Evolutionary conservation across 1,284 basidiomycete genomes (phyloP).

Genomic region (Meripilus lineatus): DNA sequence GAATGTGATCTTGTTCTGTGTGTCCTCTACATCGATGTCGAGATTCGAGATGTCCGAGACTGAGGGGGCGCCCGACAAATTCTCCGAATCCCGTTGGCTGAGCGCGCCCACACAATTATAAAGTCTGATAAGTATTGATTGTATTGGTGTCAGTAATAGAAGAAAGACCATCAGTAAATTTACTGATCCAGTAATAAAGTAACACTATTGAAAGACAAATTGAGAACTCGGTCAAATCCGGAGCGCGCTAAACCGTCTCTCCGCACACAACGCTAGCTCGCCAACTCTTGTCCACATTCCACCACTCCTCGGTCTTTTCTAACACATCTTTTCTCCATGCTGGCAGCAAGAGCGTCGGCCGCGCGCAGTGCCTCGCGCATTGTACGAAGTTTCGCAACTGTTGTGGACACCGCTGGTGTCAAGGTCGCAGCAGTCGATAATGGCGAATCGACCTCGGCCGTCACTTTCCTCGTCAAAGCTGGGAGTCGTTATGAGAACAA

Average conservation of each 20-base stretch:
- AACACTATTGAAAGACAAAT: slow-evolving; percentile 3
- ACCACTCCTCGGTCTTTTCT: too few relatives aligned
- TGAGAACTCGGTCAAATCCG: slow-evolving; percentile 12
- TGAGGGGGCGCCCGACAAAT: too few relatives aligned
- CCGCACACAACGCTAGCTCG: slow-evolving; percentile 7
- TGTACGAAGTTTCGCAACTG: slow-evolving; percentile 73
- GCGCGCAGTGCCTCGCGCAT: slow-evolving; percentile 50
- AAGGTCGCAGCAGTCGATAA: slow-evolving; percentile 83
- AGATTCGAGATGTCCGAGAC: too few relatives aligned
- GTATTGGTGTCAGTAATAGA: too few relatives aligned
- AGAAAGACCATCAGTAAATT: too few relatives aligned
- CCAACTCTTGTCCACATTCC: slow-evolving; percentile 11
- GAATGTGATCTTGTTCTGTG: too few relatives aligned
- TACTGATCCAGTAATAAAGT: background rate
- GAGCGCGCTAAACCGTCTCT: background rate
- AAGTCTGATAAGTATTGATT: too few relatives aligned
- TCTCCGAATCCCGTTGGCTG: too few relatives aligned
- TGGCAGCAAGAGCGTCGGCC: slow-evolving; percentile 56
- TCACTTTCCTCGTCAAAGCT: slow-evolving; percentile 89
- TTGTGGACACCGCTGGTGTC: slow-evolving; percentile 73
- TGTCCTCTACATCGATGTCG: too few relatives aligned
- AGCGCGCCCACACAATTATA: too few relatives aligned
- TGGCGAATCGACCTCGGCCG: slow-evolving; percentile 75
- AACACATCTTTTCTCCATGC: slow-evolving; percentile 34
- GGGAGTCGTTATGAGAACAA: slow-evolving; percentile 84